Evolutionary conservation across 768 basidiomycete genomes (phyloP), one percentile per base, ranked within the genome.

Genomic region (Tylopilus subfusipes): DNA sequence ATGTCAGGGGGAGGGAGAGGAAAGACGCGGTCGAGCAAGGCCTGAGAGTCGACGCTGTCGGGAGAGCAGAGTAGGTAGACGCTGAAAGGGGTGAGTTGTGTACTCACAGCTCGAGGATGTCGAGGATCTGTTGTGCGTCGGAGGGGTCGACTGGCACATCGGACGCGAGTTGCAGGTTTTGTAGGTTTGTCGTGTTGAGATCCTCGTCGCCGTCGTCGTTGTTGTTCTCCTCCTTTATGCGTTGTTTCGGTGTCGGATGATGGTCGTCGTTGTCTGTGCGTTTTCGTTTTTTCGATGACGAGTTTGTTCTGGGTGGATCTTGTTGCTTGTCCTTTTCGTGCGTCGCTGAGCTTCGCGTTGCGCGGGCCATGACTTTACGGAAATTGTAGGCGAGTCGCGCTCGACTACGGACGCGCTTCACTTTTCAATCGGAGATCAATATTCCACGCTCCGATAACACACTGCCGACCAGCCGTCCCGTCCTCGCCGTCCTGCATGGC

Each of bases 1-100:
- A 36, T 22, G 33, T 48, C 68, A 8, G 60, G 57, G 50, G 73
- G 66, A 21, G 75, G 73, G 22, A 84, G 73, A 34, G 84, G 82
- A 65, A 88, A 86, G 58, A 88, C 85, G 61, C 90, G 85, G 76
- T 92, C 89, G 11, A 93, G 82, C 5, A 93, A 75, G 44, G 84
- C 87, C 59, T 89, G 88, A 0, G 78, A 78, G 68, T 93, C 90
- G 56, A 82, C 72, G 61, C 87, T 88, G 34, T 21, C 44, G 42
- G 48, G 56, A 7, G 34, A 42, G 61, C 50, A 47, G 40, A 42
- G 61, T 52, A 47, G 40, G 33, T 29, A 33, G 30, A 25, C 6
- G 47, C 38, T 13, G 36, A 24, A 19, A 2, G 13, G 27, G 22
- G 24, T 31, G 39, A 48, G 18, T 14, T 19, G 18, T 0, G 29